These are phyloP conservation scores for Beauveria asiatica DNA, from an alignment of 2,329 filamentous ascomycete genomes.

Conservation along the genomic window DNA sequence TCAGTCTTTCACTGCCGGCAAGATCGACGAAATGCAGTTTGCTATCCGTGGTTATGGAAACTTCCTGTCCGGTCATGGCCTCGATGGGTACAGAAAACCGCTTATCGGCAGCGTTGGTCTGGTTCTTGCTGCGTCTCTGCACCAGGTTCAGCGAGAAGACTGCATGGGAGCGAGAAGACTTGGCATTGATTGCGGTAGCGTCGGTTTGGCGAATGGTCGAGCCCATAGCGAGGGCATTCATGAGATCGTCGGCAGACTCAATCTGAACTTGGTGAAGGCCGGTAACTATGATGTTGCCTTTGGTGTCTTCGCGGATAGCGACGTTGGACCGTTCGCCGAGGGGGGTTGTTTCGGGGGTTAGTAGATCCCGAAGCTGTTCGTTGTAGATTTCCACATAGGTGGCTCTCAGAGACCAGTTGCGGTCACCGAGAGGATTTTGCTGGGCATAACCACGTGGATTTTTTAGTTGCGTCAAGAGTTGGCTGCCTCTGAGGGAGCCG, in stretches of 20 bases:
- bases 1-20: slow-evolving; percentile 90
- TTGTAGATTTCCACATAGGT: slow-evolving; percentile 99
- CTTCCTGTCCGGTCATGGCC: slow-evolving; percentile 56
- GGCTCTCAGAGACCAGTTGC: slow-evolving; percentile 83
- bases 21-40: slow-evolving; percentile 98
- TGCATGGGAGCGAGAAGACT: slow-evolving; percentile 94
- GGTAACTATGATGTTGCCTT: slow-evolving; percentile 89
- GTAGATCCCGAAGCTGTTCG: slow-evolving; percentile 83
- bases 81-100: slow-evolving; percentile 82
- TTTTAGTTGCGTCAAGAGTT: slow-evolving; percentile 68
- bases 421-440: slow-evolving; percentile 48
- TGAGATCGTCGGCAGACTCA: slow-evolving; percentile 83
- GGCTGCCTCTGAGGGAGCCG: slow-evolving; percentile 25
- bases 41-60: slow-evolving; percentile 82
- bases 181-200: slow-evolving; percentile 92
- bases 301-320: slow-evolving; percentile 88
- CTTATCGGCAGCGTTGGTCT: slow-evolving; percentile 59
- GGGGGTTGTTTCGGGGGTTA: slow-evolving; percentile 67
- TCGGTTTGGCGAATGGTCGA: slow-evolving; percentile 94
- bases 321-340: slow-evolving; percentile 65
- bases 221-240: slow-evolving; percentile 83
- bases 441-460: slow-evolving; percentile 63
- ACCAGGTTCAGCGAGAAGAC: slow-evolving; percentile 94
- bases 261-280: slow-evolving; percentile 82
- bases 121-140: slow-evolving; percentile 62